These are phyloP conservation scores for Phlyctochytrium arcticum DNA, from an alignment of 192 early-diverging fungal genomes.

Conservation along the genomic window DNA sequence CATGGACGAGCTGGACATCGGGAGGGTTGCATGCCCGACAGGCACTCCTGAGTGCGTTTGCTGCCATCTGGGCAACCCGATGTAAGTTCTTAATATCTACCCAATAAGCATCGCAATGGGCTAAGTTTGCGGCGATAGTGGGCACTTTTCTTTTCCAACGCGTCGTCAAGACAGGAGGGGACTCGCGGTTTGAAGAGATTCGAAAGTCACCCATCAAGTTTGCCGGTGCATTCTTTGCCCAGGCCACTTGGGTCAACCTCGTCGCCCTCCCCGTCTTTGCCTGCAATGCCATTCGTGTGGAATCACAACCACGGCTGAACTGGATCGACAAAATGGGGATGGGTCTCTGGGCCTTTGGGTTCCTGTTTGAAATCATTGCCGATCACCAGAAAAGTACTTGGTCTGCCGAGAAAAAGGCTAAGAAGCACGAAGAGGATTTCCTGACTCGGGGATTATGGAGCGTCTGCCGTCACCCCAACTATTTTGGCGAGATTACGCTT, in stretches of 20 bases:
- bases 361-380: constrained; percentile 26
- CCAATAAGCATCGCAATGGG: no score
- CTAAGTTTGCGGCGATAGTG: no score
- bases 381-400: constrained; percentile 25
- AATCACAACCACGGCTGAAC: constrained; percentile 6
- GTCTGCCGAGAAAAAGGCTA: not conserved
- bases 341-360: constrained; percentile 28
- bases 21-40: no score
- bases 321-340: constrained; percentile 19
- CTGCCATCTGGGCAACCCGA: no score
- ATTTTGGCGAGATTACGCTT: not conserved
- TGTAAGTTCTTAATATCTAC: no score
- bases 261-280: constrained; percentile 27
- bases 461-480: constrained; percentile 9
- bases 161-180: constrained; percentile 22
- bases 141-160: constrained; percentile 13
- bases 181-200: constrained; percentile 36
- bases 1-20: no score
- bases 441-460: not conserved
- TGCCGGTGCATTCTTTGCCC: constrained; percentile 16
- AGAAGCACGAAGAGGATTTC: constrained; percentile 4
- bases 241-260: constrained; percentile 28
- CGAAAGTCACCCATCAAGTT: constrained; percentile 27
- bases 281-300: constrained; percentile 6
- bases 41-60: no score